phyloP scores from a whole-genome alignment of 2,329 filamentous ascomycete species.

The Phyllosticta paracitricarpa region DNA sequence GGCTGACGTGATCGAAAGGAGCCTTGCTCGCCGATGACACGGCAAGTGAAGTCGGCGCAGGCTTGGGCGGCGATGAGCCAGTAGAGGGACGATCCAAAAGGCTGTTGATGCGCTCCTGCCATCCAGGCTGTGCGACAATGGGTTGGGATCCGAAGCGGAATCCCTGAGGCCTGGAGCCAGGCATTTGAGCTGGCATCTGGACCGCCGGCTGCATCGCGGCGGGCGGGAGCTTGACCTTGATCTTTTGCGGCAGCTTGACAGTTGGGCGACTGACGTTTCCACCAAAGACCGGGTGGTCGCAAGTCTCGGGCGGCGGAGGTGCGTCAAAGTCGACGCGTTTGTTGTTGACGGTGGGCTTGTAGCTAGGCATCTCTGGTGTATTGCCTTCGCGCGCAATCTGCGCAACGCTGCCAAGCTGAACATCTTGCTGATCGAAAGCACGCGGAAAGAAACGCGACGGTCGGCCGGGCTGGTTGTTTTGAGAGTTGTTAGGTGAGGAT shows the following conservation, averaged over 20 bases:
- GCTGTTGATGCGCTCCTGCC: slow-evolving; percentile 79
- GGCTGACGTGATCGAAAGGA: neutral
- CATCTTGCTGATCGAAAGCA: neutral
- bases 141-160: slow-evolving; percentile 25
- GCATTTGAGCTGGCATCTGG: slow-evolving; percentile 23
- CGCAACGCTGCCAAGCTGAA: neutral
- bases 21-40: slow-evolving; percentile 7
- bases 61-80: slow-evolving; percentile 4
- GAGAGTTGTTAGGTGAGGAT: neutral
- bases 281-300: slow-evolving; percentile 62
- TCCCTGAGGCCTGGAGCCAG: slow-evolving; percentile 12
- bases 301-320: slow-evolving; percentile 61
- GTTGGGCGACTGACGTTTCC: slow-evolving; percentile 55
- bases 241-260: slow-evolving; percentile 60
- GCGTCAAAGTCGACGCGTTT: slow-evolving; percentile 9
- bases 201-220: slow-evolving; percentile 32
- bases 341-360: neutral
- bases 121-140: slow-evolving; percentile 36
- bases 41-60: neutral
- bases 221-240: slow-evolving; percentile 74
- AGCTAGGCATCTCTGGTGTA: slow-evolving; percentile 14
- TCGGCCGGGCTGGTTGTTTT: neutral
- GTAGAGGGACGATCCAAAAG: slow-evolving; percentile 36
- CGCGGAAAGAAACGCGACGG: slow-evolving; percentile 29
- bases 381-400: slow-evolving; percentile 1